Conservation (phyloP, 495 filamentous ascomycete genomes). For the Chaetomidium leptoderma region DNA sequence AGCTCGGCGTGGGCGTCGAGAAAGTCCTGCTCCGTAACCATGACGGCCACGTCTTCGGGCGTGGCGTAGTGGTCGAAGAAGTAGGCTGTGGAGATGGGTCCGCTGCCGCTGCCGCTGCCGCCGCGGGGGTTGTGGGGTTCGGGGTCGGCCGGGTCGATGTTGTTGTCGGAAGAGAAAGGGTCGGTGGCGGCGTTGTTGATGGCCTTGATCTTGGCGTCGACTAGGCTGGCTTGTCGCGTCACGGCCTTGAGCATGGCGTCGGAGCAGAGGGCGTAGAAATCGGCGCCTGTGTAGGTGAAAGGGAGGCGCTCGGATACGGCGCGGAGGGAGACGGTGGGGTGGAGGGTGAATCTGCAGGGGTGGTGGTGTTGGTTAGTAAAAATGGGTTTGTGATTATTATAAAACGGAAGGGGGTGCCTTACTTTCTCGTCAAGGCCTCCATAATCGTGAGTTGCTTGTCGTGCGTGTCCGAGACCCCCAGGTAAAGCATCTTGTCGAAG, state of each 20-base stretch:
- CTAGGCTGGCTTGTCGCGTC: constrained; percentile 77
- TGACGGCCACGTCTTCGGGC: constrained; percentile 74
- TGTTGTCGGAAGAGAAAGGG: no score
- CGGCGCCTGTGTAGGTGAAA: constrained; percentile 95
- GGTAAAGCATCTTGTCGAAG: constrained; percentile 98
- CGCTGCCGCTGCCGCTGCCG: constrained; percentile 3
- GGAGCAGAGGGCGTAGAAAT: constrained; percentile 93
- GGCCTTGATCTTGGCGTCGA: constrained; percentile 76
- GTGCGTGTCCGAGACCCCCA: constrained; percentile 93
- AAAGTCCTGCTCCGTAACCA: constrained; percentile 87
- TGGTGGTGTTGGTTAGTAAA: not conserved
- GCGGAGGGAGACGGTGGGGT: constrained; percentile 67
- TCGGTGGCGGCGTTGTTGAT: no score
- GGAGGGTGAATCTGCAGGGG: constrained; percentile 65
- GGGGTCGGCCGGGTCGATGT: no score
- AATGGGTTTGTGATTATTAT: not conserved
- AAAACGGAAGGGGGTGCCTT: constrained; percentile 31
- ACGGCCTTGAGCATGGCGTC: constrained; percentile 99
- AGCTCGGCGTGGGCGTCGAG: constrained; percentile 72
- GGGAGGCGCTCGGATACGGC: constrained; percentile 73
- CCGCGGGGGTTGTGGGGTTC: constrained; percentile 2
- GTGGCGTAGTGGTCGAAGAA: constrained; percentile 92
- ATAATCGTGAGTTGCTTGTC: constrained; percentile 93
- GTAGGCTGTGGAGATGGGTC: constrained; percentile 70
- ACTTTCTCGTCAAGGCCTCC: constrained; percentile 91